Conservation (phyloP, 148 eudicot genomes). For the Camellia japonica region DNA sequence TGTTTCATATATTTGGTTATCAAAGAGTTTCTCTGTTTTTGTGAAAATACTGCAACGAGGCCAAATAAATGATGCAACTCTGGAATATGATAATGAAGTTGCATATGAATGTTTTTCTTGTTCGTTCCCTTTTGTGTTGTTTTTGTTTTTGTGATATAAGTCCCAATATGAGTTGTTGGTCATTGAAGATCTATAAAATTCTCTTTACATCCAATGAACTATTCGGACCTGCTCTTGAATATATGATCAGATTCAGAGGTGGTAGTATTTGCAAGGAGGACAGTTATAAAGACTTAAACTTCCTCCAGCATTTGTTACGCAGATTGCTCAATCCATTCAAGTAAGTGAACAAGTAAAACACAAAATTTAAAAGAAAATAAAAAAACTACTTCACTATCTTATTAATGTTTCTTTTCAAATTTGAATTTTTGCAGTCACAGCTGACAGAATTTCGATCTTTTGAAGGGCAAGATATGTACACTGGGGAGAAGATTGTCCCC, state of each 20-base stretch:
- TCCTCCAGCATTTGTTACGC: conserved; percentile 79
- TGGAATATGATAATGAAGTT: background rate
- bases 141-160: background rate
- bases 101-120: background rate
- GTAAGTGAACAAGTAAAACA: conserved; percentile 32
- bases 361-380: background rate
- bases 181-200: background rate
- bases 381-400: background rate
- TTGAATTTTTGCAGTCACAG: conserved; percentile 57
- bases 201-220: background rate
- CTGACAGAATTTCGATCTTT: conserved; percentile 75
- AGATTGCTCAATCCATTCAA: conserved; percentile 94
- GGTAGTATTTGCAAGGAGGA: conserved; percentile 79
- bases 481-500: conserved; percentile 89
- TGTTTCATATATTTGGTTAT: background rate
- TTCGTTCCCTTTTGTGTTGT: background rate
- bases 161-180: background rate
- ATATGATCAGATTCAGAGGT: conserved; percentile 84
- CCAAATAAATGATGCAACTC: background rate
- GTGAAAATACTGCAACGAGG: background rate
- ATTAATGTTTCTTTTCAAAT: conserved; percentile 10
- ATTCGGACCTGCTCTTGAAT: conserved; percentile 3
- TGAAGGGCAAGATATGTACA: conserved; percentile 94
- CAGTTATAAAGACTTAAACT: conserved; percentile 91
- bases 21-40: background rate